Conservation (phyloP, 768 basidiomycete genomes). For the Crepidotus variabilis region DNA sequence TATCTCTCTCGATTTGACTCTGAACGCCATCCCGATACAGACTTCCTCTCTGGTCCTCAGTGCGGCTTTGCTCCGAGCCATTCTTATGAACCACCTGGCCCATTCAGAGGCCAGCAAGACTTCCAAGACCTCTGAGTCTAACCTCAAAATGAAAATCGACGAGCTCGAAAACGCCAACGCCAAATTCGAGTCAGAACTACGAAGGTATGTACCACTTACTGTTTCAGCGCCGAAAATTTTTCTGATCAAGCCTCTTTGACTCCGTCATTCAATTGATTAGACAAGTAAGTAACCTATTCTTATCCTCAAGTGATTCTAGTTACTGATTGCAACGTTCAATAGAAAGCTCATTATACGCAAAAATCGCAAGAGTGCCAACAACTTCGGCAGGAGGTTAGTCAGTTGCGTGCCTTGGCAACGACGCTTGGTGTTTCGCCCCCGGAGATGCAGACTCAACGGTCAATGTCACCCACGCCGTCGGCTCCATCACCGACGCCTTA, state of each 20-base stretch:
- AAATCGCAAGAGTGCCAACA: slow-evolving; percentile 70
- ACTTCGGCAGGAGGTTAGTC: slow-evolving; percentile 62
- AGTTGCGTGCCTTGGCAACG: slow-evolving; percentile 45
- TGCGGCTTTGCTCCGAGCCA: slow-evolving; percentile 76
- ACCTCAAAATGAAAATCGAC: slow-evolving; percentile 62
- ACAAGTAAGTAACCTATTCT: slow-evolving; percentile 49
- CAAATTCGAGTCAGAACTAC: slow-evolving; percentile 67
- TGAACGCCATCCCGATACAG: slow-evolving; percentile 27
- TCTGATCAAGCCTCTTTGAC: slow-evolving; percentile 9
- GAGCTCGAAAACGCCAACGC: slow-evolving; percentile 53
- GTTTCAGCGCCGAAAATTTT: slow-evolving; percentile 10
- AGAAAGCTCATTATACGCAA: slow-evolving; percentile 61
- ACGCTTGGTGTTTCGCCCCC: slow-evolving; percentile 33
- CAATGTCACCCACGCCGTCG: slow-evolving; percentile 35
- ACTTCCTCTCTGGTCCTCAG: slow-evolving; percentile 69
- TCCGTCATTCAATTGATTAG: slow-evolving; percentile 28
- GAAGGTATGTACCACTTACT: slow-evolving; percentile 48
- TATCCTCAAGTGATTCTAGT: neutral
- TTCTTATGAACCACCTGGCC: slow-evolving; percentile 77
- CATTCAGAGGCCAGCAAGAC: slow-evolving; percentile 73
- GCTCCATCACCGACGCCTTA: slow-evolving; percentile 33
- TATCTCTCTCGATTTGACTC: slow-evolving; percentile 6
- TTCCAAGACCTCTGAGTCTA: slow-evolving; percentile 59
- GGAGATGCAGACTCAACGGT: slow-evolving; percentile 29
- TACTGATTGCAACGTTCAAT: slow-evolving; percentile 14